Evolutionary conservation across 106 monocot species (phyloP).

Genomic region (Dioscorea zingiberensis): DNA sequence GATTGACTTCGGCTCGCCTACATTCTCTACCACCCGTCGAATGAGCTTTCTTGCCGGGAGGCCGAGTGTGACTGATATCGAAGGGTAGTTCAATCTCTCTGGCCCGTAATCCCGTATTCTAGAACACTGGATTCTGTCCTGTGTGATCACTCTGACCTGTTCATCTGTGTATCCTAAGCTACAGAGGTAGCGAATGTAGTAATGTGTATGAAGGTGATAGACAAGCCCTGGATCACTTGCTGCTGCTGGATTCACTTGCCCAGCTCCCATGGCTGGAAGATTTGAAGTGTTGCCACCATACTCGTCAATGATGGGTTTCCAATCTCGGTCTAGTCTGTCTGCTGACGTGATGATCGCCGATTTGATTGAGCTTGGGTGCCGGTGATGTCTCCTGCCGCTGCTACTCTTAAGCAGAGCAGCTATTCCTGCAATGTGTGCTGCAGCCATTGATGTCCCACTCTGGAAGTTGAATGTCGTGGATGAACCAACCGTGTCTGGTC

Average conservation of each 20-base stretch:
- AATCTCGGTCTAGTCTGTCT: slow-evolving; percentile 8
- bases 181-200: slow-evolving; percentile 39
- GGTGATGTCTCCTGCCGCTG: slow-evolving; percentile 27
- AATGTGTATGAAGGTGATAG: slow-evolving; percentile 20
- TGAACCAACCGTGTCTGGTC: not conserved
- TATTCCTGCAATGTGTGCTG: slow-evolving; percentile 44
- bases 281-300: not conserved
- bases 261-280: slow-evolving; percentile 34
- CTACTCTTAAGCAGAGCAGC: slow-evolving; percentile 32
- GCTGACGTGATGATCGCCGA: slow-evolving; percentile 63
- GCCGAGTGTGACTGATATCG: slow-evolving; percentile 14
- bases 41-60: slow-evolving; percentile 1
- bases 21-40: slow-evolving; percentile 9
- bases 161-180: slow-evolving; percentile 34
- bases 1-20: not conserved
- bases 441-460: slow-evolving; percentile 35
- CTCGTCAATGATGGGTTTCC: slow-evolving; percentile 17
- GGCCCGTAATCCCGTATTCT: not conserved
- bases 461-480: slow-evolving; percentile 17
- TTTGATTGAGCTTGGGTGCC: slow-evolving; percentile 20
- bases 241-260: slow-evolving; percentile 22
- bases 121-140: slow-evolving; percentile 7
- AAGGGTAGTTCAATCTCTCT: slow-evolving; percentile 40
- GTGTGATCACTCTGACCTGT: slow-evolving; percentile 13
- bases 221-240: slow-evolving; percentile 57